phyloP scores from a whole-genome alignment of 768 basidiomycete genomes.

The Termitomyces sp. region DNA sequence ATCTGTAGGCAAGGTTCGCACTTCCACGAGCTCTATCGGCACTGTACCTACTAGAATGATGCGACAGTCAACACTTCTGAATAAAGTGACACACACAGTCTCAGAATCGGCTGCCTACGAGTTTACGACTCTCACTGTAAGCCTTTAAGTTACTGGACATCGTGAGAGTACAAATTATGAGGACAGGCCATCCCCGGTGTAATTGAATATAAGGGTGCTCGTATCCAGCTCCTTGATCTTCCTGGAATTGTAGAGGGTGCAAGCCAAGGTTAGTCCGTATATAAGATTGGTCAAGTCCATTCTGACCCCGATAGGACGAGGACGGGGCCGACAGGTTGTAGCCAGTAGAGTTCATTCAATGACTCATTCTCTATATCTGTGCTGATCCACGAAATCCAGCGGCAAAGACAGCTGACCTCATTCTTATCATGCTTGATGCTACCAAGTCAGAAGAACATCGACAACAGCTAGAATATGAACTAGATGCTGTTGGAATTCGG shows the following conservation, averaged over 20 bases:
- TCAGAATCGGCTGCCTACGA: slow-evolving; percentile 91
- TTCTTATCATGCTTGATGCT: slow-evolving; percentile 89
- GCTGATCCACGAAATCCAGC: slow-evolving; percentile 29
- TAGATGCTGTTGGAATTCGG: slow-evolving; percentile 95
- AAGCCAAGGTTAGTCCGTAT: slow-evolving; percentile 50
- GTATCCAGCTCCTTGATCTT: slow-evolving; percentile 91
- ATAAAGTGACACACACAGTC: slow-evolving; percentile 87
- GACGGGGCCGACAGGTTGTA: slow-evolving; percentile 94
- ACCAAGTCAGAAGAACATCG: slow-evolving; percentile 93
- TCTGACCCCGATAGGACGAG: slow-evolving; percentile 47
- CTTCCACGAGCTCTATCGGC: background rate
- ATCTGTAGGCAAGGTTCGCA: slow-evolving; percentile 78
- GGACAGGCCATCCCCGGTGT: slow-evolving; percentile 92
- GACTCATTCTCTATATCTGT: background rate
- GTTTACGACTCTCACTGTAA: slow-evolving; percentile 86
- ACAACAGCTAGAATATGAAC: slow-evolving; percentile 80
- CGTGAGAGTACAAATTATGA: slow-evolving; percentile 3
- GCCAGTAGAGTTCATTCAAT: slow-evolving; percentile 49
- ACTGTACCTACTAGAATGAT: background rate
- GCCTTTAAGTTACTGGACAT: slow-evolving; percentile 13
- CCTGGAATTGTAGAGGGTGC: slow-evolving; percentile 96
- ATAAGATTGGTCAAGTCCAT: background rate
- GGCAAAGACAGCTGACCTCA: slow-evolving; percentile 90
- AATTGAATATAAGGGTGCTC: slow-evolving; percentile 87
- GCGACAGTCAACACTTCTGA: slow-evolving; percentile 79